A percentile compares a stretch with the other conserved stretches of the same genome.
Conservation (phyloP, 169 alveolate species). For the Plasmodium falciparum region DNA sequence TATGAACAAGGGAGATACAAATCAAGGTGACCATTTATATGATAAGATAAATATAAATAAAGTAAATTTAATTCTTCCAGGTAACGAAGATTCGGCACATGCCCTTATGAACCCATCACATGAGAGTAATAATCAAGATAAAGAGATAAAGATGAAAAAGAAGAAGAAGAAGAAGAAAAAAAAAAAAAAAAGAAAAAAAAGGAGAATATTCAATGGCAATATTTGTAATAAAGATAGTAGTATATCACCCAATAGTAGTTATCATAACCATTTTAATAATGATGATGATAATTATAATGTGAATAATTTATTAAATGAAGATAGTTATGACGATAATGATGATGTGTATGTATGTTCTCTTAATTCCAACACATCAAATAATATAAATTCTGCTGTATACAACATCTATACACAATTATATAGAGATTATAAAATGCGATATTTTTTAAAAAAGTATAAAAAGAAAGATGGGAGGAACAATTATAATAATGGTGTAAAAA, state of each 20-base stretch:
- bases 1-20: no score
- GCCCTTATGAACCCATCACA: no score
- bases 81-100: no score
- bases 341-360: constrained; percentile 54
- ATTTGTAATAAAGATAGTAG: no score
- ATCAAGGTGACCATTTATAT: no score
- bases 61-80: no score
- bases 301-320: not conserved
- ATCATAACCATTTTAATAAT: not conserved
- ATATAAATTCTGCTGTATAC: constrained; percentile 44
- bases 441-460: not conserved
- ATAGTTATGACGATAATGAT: constrained; percentile 14
- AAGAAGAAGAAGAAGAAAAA: not conserved
- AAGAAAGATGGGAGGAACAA: not conserved
- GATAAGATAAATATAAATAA: no score
- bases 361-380: constrained; percentile 50
- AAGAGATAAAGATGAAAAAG: not conserved
- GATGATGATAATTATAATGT: not conserved
- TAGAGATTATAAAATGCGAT: constrained; percentile 64
- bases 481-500: not conserved
- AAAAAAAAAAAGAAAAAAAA: not conserved
- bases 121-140: not conserved
- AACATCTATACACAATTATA: constrained; percentile 59
- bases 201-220: no score
- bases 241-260: no score